Evolutionary conservation across 768 basidiomycete species (phyloP), one percentile per base, ranked within the genome.

Genomic region (Xerocomus spinulosus): DNA sequence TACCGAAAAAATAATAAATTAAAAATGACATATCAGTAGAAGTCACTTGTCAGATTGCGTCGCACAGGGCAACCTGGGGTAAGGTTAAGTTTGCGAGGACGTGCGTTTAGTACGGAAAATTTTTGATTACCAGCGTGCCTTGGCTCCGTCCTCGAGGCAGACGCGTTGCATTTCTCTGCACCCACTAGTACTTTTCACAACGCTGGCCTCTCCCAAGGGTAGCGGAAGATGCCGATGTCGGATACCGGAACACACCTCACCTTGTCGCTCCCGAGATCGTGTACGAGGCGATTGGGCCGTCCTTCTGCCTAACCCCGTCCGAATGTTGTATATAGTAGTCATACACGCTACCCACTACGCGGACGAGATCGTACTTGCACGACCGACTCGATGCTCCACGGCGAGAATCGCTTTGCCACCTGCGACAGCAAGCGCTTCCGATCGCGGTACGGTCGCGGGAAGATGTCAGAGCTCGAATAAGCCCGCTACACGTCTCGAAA

Each of bases 131-230:
- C 56, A 53, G 39, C 52, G 62, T 62, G 54, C 60, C 58, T 60
- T 63, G 61, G 55, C 52, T 50, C 55, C 63, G 52, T 68, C 65
- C 64, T 66, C 67, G 64, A 66, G 65, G 65, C 55, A 56, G 51
- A 60, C 59, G 55, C 62, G 55, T 66, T 68, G 64, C 55, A 57
- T 48, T n/a, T n/a, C n/a, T n/a, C n/a, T n/a, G n/a, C n/a, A n/a
- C n/a, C n/a, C n/a, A n/a, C n/a, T n/a, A n/a, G n/a, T n/a, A n/a
- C n/a, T n/a, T n/a, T n/a, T n/a, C n/a, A n/a, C n/a, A n/a, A n/a
- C n/a, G n/a, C n/a, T n/a, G n/a, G n/a, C n/a, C n/a, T n/a, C n/a
- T n/a, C n/a, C n/a, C n/a, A n/a, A n/a, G n/a, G n/a, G n/a, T n/a
- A 18, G 15, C 25, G 39, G 52, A 51, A 47, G 34, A 47, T 51